Conservation (phyloP, 805 yeast genomes). For the Blastobotrys parvus region DNA sequence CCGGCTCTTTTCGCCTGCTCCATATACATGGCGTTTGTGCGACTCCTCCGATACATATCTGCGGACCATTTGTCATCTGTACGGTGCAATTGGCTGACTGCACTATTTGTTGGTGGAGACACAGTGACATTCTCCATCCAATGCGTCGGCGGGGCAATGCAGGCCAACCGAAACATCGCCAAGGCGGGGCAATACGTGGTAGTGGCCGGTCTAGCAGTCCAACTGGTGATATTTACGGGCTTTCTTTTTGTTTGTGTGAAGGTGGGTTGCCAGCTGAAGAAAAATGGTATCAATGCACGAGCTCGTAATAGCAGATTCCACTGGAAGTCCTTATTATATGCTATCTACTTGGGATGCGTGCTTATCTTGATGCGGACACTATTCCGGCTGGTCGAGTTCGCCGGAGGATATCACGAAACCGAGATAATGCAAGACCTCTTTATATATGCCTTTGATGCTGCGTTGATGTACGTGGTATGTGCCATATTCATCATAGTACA, state of each 20-base stretch:
- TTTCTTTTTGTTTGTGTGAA: background rate
- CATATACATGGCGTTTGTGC: background rate
- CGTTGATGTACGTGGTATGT: slow-evolving; percentile 8
- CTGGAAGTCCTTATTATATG: slow-evolving; percentile 9
- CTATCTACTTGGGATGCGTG: slow-evolving; percentile 33
- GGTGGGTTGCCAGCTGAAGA: background rate
- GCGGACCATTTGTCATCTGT: background rate
- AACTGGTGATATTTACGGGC: background rate
- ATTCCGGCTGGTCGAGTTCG: slow-evolving; percentile 42
- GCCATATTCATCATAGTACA: background rate
- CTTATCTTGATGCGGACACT: slow-evolving; percentile 59
- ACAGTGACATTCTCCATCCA: background rate
- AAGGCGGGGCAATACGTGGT: background rate
- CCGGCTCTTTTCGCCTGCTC: background rate
- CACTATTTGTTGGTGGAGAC: background rate
- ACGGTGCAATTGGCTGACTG: background rate
- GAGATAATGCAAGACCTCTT: slow-evolving; percentile 12
- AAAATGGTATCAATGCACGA: background rate
- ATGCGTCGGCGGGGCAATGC: background rate
- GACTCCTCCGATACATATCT: background rate
- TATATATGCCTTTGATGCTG: slow-evolving; percentile 13
- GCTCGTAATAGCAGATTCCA: slow-evolving; percentile 1
- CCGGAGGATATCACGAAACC: slow-evolving; percentile 2
- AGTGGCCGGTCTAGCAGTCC: background rate
- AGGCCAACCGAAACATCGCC: background rate